Percentiles rank a stretch among this genome's conserved stretches.
Evolutionary conservation across 257 asterid genomes (phyloP).

Genomic region (Plantago major): DNA sequence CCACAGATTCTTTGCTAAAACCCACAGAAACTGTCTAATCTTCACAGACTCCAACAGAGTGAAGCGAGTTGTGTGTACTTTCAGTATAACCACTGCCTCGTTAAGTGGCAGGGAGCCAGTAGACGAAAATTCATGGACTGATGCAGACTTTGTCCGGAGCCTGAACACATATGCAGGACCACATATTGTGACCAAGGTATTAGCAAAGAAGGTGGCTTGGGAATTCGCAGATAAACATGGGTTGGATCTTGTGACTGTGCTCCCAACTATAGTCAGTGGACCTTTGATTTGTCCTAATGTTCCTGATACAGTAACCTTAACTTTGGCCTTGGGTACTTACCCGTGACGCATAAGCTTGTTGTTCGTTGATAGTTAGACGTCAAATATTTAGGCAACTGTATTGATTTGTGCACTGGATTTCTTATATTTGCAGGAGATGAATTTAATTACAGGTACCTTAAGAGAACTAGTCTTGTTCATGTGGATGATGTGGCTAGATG

Average conservation of each 20-base stretch:
- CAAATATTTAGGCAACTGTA: too few species aligned
- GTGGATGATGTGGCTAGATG: constrained; percentile 43
- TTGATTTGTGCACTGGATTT: too few species aligned
- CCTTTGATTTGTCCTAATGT: constrained; percentile 40
- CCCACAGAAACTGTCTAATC: too few species aligned
- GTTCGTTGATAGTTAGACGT: too few species aligned
- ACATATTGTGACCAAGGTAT: constrained; percentile 35
- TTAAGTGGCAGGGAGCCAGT: constrained; percentile 6
- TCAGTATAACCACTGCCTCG: constrained; percentile 26
- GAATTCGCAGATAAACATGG: constrained; percentile 42
- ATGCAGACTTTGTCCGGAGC: constrained; percentile 7
- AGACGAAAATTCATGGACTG: constrained; percentile 29
- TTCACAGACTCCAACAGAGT: too few species aligned
- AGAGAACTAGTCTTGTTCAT: constrained; percentile 26
- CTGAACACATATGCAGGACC: constrained; percentile 8
- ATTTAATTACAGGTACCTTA: constrained; percentile 9
- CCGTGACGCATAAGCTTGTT: too few species aligned
- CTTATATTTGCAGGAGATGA: too few species aligned
- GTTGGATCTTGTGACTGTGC: constrained; percentile 35
- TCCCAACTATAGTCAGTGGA: constrained; percentile 46
- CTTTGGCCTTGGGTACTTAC: constrained; percentile 35
- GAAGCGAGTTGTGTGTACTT: constrained; percentile 40
- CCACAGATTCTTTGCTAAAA: too few species aligned
- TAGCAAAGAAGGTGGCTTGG: constrained; percentile 40
- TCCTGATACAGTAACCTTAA: constrained; percentile 29